phyloP scores from a whole-genome alignment of 1,284 basidiomycete species.

The Leccinum solheimii region DNA sequence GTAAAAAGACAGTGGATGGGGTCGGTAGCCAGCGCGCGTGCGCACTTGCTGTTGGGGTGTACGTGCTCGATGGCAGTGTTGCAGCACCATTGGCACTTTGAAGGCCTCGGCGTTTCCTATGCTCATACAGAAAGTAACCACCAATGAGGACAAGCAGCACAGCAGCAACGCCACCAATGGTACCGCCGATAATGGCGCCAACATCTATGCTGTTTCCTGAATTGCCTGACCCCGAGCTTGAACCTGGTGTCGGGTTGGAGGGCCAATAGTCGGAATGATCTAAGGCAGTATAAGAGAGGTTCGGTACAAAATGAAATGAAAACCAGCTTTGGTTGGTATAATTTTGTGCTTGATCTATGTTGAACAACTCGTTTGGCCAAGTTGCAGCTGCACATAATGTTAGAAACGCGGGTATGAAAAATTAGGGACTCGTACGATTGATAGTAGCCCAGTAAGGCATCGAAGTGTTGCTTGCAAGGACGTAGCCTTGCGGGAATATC shows the following conservation, averaged over 20 bases:
- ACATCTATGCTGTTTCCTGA: conserved; percentile 10
- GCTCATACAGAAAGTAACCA: conserved; percentile 22
- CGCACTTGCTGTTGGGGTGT: not conserved
- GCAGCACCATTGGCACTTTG: not conserved
- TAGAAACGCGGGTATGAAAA: not conserved
- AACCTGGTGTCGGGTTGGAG: not conserved
- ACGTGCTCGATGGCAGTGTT: not conserved
- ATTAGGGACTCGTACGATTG: conserved; percentile 21
- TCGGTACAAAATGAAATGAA: no score
- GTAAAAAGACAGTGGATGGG: conserved; percentile 5
- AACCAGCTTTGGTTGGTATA: conserved; percentile 11
- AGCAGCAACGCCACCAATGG: conserved; percentile 18
- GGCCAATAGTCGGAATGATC: conserved; percentile 16
- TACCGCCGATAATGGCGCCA: conserved; percentile 26
- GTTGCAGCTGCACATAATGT: conserved; percentile 15
- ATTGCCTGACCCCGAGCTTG: conserved; percentile 7
- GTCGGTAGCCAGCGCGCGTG: conserved; percentile 15
- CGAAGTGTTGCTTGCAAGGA: conserved; percentile 17
- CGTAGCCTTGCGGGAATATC: conserved; percentile 23
- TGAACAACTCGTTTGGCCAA: conserved; percentile 22
- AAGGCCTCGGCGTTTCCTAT: conserved; percentile 1
- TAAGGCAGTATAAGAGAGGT: not conserved
- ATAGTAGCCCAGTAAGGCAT: conserved; percentile 31
- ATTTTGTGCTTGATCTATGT: conserved; percentile 13
- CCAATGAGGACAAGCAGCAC: conserved; percentile 23